phyloP scores from a whole-genome alignment of 176 grass and related monocot species.

The Elymus sibiricus region DNA sequence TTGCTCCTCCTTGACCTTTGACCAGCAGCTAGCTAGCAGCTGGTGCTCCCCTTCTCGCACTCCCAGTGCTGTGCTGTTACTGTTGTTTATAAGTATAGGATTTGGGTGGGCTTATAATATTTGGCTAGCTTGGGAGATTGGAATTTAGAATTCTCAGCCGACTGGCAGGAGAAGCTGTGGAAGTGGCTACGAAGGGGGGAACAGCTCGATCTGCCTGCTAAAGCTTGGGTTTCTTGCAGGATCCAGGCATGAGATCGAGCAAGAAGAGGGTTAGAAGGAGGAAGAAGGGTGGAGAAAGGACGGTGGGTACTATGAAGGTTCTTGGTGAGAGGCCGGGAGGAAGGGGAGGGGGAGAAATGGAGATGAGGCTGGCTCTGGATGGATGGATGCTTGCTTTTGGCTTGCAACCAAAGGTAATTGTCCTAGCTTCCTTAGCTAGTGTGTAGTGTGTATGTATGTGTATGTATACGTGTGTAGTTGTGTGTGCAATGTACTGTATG shows the following conservation, averaged over 20 bases:
- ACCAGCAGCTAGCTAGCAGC: constrained; percentile 4
- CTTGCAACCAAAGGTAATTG: constrained; percentile 41
- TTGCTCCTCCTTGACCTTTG: constrained; percentile 24
- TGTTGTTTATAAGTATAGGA: constrained; percentile 32
- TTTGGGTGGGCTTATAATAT: constrained; percentile 27
- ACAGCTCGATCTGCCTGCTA: background rate
- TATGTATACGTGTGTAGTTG: background rate
- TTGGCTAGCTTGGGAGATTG: background rate
- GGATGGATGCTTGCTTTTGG: constrained; percentile 45
- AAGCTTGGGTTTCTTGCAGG: background rate
- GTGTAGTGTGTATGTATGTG: background rate
- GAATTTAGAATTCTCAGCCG: background rate
- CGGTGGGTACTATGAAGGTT: constrained; percentile 39
- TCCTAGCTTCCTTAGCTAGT: constrained; percentile 8
- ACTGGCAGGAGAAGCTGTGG: background rate
- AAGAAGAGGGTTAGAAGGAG: background rate
- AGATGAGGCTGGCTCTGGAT: background rate
- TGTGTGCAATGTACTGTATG: background rate
- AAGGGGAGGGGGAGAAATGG: background rate
- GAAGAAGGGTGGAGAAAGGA: background rate
- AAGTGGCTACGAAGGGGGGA: background rate
- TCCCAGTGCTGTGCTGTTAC: background rate
- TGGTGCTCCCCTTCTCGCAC: background rate
- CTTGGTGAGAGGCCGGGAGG: constrained; percentile 20
- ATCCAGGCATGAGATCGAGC: background rate